phyloP scores from a whole-genome alignment of 2,329 filamentous ascomycete species.

The Colletotrichum liriopes region DNA sequence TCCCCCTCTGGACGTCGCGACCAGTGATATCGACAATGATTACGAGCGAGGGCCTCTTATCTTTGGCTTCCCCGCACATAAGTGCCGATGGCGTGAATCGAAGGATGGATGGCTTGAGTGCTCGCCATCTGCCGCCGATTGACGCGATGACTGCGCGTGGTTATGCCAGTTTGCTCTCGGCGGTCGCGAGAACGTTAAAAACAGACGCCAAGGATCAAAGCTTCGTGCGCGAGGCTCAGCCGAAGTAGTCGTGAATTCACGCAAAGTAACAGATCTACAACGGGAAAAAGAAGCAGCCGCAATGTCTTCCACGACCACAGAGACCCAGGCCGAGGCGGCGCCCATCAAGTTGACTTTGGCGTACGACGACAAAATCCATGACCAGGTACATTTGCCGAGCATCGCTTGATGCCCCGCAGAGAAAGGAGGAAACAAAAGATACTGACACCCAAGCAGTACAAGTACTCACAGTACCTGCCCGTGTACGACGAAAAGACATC shows the following conservation, averaged over 20 bases:
- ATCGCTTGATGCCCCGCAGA: neutral
- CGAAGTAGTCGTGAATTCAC: neutral
- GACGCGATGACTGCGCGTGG: constrained; percentile 4
- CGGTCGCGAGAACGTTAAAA: neutral
- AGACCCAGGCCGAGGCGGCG: constrained; percentile 48
- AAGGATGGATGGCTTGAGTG: neutral
- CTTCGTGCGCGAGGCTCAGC: too few species aligned
- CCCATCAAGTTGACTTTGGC: constrained; percentile 28
- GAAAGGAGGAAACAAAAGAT: neutral
- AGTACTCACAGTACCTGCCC: constrained; percentile 52
- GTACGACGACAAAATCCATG: constrained; percentile 29
- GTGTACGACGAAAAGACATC: constrained; percentile 52
- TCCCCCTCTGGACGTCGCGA: neutral
- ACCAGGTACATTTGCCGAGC: neutral
- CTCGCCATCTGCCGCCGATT: constrained; percentile 17
- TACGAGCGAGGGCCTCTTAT: neutral
- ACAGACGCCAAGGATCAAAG: neutral
- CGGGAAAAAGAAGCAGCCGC: constrained; percentile 55
- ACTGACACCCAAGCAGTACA: constrained; percentile 46
- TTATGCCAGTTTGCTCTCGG: neutral
- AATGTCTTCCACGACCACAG: constrained; percentile 91
- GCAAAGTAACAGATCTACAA: neutral
- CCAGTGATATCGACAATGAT: neutral
- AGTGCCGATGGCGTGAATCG: constrained; percentile 9
- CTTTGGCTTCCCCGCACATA: neutral